These are phyloP conservation scores for Hydnomerulius pinastri DNA, from an alignment of 768 basidiomycete genomes.

Conservation along the genomic window DNA sequence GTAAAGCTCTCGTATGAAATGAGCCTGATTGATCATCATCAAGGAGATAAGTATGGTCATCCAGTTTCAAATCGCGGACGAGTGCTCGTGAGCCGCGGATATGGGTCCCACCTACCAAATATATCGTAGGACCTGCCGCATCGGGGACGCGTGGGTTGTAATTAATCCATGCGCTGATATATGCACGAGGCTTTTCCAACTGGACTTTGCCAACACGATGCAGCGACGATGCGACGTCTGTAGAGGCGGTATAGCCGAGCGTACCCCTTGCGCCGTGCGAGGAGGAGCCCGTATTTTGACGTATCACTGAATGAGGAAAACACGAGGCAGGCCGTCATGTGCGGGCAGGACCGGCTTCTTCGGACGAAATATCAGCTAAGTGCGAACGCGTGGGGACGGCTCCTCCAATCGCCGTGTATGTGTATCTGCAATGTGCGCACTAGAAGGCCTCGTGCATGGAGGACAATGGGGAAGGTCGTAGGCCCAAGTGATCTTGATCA, in stretches of 20 bases:
- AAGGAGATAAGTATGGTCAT: neutral
- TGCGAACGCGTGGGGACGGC: neutral
- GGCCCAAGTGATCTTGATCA: neutral
- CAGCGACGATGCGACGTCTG: no score
- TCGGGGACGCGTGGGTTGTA: neutral
- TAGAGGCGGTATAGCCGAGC: neutral
- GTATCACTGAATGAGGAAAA: slow-evolving; percentile 11
- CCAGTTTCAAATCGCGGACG: neutral
- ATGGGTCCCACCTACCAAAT: neutral
- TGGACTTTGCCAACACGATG: neutral
- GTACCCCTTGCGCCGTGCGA: neutral
- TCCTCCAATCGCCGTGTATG: neutral
- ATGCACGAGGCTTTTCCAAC: no score
- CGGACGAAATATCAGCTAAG: slow-evolving; percentile 7
- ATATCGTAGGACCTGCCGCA: neutral
- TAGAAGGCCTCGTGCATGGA: neutral
- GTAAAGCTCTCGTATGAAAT: neutral
- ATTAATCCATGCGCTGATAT: no score
- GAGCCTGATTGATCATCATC: neutral
- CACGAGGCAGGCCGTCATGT: slow-evolving; percentile 21
- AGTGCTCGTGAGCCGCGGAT: neutral
- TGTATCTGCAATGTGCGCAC: no score
- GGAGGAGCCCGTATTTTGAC: slow-evolving; percentile 9
- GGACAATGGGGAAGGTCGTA: slow-evolving; percentile 19
- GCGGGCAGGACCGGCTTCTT: slow-evolving; percentile 13